Evolutionary conservation across 495 filamentous ascomycete species (phyloP), one percentile per base, ranked within the genome.

Genomic region (Neurospora sp.): DNA sequence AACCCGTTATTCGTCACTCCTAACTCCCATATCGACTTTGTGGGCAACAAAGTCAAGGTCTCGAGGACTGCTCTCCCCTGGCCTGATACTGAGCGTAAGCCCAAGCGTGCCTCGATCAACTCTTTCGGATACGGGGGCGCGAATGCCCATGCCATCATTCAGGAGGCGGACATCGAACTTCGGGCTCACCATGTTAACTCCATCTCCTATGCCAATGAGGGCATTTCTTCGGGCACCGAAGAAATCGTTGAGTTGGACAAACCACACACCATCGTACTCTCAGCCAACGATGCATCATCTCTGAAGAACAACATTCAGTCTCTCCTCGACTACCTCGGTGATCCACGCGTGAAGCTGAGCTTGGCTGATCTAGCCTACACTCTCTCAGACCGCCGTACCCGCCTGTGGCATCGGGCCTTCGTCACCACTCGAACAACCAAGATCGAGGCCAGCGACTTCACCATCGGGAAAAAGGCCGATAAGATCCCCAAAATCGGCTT

Each of bases 91-190:
- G 31, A 41, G 10, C 22, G 31, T 0, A 37, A 27, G 14, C 31
- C 42, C 12, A 70, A 48, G 8, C 80, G 87, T 39, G 82, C 81
- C 0, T 85, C 83, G 37, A 78, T 90, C 20, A 89, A 87, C 71
- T 86, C 80, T 6, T 89, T 87, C 65, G 87, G 88, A 0, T 87
- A 81, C 72, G 87, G 88, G 2, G 87, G 88, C 4, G 76, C 83
- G 16, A 89, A 89, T 71, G 84, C 85, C 4, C 88, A 90, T 70
- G 81, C 74, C 7, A 79, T 89, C 20, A 11, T 90, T 0, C 86
- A 88, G 41, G 39, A 72, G 18, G 39, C 71, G 20, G 12, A 59
- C 42, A 35, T 31, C 0, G 22, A 61, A 11, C 41, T 14, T 5
- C 69, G 14, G 2, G 5, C 27, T 35, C 31, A 70, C 59, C 59